A percentile compares a stretch with the other conserved stretches of the same genome.
phyloP scores from a whole-genome alignment of 2,329 filamentous ascomycete genomes.

The Parafenestella ontariensis region DNA sequence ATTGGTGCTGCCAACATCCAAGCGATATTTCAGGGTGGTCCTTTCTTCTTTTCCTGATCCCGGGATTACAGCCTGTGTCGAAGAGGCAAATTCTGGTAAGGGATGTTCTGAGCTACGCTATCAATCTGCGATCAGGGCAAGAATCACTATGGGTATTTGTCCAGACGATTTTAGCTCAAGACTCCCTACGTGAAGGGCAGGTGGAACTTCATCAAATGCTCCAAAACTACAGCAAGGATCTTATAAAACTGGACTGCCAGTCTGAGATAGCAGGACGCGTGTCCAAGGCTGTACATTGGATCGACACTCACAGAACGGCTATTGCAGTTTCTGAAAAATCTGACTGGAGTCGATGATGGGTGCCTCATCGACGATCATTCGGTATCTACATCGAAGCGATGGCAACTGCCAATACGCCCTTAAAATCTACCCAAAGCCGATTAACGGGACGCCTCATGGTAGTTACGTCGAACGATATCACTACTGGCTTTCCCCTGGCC shows the following conservation, averaged over 20 bases:
- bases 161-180: slow-evolving; percentile 28
- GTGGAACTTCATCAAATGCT: slow-evolving; percentile 13
- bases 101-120: slow-evolving; percentile 32
- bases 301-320: slow-evolving; percentile 13
- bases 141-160: slow-evolving; percentile 47
- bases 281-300: slow-evolving; percentile 21
- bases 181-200: slow-evolving; percentile 13
- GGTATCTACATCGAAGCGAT: slow-evolving; percentile 22
- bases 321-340: background rate
- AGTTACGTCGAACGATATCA: background rate
- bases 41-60: slow-evolving; percentile 41
- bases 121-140: slow-evolving; percentile 27
- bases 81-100: slow-evolving; percentile 22
- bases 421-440: slow-evolving; percentile 15
- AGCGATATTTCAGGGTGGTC: slow-evolving; percentile 49
- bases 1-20: slow-evolving; percentile 44
- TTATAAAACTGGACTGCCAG: slow-evolving; percentile 1
- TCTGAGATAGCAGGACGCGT: slow-evolving; percentile 8
- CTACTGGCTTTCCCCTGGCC: background rate
- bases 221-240: slow-evolving; percentile 8
- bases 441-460: slow-evolving; percentile 1
- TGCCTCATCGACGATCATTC: too few species aligned
- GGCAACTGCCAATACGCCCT: slow-evolving; percentile 17
- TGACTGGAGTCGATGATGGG: too few species aligned
- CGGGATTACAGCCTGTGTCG: slow-evolving; percentile 11